Evolutionary conservation across 2,329 filamentous ascomycete genomes (phyloP), one percentile per base, ranked within the genome.

Genomic region (Diaporthe sp.): DNA sequence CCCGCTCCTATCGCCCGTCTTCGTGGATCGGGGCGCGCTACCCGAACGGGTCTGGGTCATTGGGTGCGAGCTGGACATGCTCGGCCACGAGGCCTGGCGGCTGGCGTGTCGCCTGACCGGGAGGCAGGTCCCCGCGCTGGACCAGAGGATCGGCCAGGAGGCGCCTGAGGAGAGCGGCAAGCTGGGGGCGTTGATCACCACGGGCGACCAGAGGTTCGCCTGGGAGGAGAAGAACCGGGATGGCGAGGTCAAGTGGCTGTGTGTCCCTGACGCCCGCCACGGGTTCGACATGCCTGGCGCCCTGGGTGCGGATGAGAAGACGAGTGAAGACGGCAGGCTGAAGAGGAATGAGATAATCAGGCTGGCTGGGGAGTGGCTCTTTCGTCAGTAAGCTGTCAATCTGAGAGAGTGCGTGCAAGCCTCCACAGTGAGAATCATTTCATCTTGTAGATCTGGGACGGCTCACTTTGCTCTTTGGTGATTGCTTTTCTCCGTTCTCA

Each of bases 21-120:
- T 78, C 54, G 80, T 81, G 2, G 67, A 78, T 17, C 80, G 81
- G 22, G 80, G 82, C 19, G 54, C 76, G 28, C 79, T 89, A 28
- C 87, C 87, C 3, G 78, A 77, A 19, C 81, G 83, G 52, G 79
- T 89, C 5, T 88, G 86, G 76, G 76, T 87, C 50, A 74, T 88
- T 8, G 85, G 80, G 0, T 83, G 82, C 25, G 85, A 89, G 80
- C 82, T 86, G 61, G 87, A 89, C 78, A 84, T 87, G 80, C 79
- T 88, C 6, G 83, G 83, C 2, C 80, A 83, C 40, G 87, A 88
- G 78, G 82, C 77, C 10, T 86, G 82, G 82, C 77, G 81, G 42
- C 78, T 85, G 78, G 83, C 83, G 28, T 82, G 80, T 71, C 79
- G 77, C 58, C 74, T 85, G 6, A 81, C 82, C 2, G 84, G 82